Percentiles rank a stretch among this genome's conserved stretches.
phyloP scores from a whole-genome alignment of 192 early-diverging fungal species.

The Podila minutissima region DNA sequence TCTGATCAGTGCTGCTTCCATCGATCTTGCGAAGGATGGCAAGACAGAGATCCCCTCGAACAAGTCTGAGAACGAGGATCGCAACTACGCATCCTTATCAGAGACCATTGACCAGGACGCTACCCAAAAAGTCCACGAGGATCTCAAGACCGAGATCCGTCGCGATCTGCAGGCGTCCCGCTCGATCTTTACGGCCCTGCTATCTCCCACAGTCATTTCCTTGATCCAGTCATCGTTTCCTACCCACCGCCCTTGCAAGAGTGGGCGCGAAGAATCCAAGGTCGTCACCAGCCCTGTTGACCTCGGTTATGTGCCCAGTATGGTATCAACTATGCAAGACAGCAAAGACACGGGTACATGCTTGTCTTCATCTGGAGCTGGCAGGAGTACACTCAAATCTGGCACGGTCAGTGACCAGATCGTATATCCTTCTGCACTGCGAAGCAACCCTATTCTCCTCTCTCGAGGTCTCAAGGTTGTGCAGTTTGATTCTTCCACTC shows the following conservation, averaged over 20 bases:
- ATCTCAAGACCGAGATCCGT: not conserved
- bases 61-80: not conserved
- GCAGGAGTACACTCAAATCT: not conserved
- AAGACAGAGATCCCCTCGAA: not conserved
- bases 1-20: too few relatives aligned
- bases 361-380: not conserved
- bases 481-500: not conserved
- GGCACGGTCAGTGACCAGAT: slow-evolving; percentile 1
- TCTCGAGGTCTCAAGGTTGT: not conserved
- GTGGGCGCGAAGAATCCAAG: not conserved
- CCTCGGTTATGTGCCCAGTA: not conserved
- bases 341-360: not conserved
- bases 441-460: not conserved
- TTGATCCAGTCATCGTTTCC: slow-evolving; percentile 3
- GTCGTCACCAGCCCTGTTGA: not conserved
- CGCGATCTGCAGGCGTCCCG: not conserved
- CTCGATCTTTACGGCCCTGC: not conserved
- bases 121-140: not conserved
- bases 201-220: not conserved
- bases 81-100: too few relatives aligned
- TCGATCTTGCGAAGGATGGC: too few relatives aligned
- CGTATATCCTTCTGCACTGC: not conserved
- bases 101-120: not conserved
- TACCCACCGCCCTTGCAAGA: not conserved
- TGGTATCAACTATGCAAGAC: not conserved